These are phyloP conservation scores for Solanum commersonii DNA, from an alignment of 257 asterid species.

Conservation along the genomic window DNA sequence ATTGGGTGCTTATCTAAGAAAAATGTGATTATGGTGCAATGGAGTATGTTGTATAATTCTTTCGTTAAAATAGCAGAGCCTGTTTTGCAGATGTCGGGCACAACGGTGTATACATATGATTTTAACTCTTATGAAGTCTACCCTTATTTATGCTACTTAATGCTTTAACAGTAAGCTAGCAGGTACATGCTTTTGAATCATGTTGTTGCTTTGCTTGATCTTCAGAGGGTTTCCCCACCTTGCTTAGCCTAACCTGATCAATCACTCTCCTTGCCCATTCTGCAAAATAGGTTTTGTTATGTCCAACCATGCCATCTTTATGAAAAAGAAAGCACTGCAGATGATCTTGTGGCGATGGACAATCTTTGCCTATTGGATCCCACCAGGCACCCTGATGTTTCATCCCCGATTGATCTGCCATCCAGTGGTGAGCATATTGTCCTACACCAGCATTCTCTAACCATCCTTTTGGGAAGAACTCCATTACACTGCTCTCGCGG, in stretches of 20 bases:
- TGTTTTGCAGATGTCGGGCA: background rate
- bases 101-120: background rate
- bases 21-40: background rate
- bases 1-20: background rate
- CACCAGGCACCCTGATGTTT: conserved; percentile 31
- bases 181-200: background rate
- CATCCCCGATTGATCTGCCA: conserved; percentile 26
- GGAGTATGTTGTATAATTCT: background rate
- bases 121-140: background rate
- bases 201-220: background rate
- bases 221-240: conserved; percentile 4
- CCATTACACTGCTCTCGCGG: conserved; percentile 19
- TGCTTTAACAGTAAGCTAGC: background rate
- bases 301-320: conserved; percentile 25
- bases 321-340: conserved; percentile 14
- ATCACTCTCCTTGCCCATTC: conserved; percentile 25
- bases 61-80: background rate
- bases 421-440: conserved; percentile 26
- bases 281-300: conserved; percentile 20
- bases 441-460: conserved; percentile 16
- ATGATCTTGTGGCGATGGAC: conserved; percentile 13
- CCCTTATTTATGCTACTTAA: background rate
- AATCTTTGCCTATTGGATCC: conserved; percentile 17
- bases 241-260: conserved; percentile 5
- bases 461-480: conserved; percentile 36